phyloP scores from a whole-genome alignment of 1,139 yeast genomes.

The Geotrichum australiense region DNA sequence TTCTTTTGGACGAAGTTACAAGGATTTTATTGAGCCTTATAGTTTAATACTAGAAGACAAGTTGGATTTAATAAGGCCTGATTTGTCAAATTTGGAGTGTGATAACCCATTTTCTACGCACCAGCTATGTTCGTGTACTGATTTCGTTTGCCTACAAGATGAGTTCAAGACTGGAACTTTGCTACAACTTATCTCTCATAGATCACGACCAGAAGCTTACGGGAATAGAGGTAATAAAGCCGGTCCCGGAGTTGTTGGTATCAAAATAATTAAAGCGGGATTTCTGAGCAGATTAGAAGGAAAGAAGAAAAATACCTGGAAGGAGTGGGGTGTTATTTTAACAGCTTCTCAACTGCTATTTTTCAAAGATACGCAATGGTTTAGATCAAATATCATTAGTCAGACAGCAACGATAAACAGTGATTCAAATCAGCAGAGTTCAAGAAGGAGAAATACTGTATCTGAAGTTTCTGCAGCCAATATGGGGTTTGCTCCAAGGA shows the following conservation, averaged over 20 bases:
- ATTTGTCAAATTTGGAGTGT: conserved; percentile 24
- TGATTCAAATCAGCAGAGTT: background rate
- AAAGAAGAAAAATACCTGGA: conserved; percentile 34
- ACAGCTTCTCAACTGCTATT: conserved; percentile 39
- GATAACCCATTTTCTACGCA: conserved; percentile 31
- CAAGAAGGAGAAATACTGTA: background rate
- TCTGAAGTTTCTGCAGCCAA: background rate
- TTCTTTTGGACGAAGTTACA: conserved; percentile 26
- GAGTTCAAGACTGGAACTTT: conserved; percentile 33
- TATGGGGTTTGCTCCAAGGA: background rate
- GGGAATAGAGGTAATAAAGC: conserved; percentile 20
- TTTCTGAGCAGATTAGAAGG: conserved; percentile 35
- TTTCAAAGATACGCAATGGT: conserved; percentile 38
- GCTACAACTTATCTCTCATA: conserved; percentile 33
- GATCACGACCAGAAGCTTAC: conserved; percentile 36
- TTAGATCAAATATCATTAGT: conserved; percentile 26
- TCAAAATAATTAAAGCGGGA: conserved; percentile 38
- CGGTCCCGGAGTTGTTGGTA: conserved; percentile 37
- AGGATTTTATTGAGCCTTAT: conserved; percentile 37
- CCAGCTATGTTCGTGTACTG: conserved; percentile 25
- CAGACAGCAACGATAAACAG: background rate
- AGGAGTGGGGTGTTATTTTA: conserved; percentile 39
- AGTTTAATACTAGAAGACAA: conserved; percentile 34
- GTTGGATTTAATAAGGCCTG: conserved; percentile 34
- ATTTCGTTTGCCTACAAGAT: conserved; percentile 28